Evolutionary conservation across 2,329 filamentous ascomycete genomes (phyloP).

Genomic region (Xenosphaeropsis pyriputrescens): DNA sequence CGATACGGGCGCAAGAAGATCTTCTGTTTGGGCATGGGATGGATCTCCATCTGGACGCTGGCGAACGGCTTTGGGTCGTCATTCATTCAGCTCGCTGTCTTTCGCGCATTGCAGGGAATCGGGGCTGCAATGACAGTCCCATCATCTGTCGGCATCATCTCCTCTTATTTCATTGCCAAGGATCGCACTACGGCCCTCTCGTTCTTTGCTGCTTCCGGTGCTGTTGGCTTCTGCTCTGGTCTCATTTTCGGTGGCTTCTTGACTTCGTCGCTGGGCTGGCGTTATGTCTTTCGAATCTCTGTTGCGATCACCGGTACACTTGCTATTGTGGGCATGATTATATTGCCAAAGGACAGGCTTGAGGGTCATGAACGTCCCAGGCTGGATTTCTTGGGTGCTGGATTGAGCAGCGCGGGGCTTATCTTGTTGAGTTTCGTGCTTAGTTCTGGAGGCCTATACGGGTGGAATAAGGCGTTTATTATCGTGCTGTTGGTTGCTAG

Average conservation of each 20-base stretch:
- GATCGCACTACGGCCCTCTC: slow-evolving; percentile 23
- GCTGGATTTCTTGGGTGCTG: slow-evolving; percentile 25
- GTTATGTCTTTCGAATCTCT: slow-evolving; percentile 23
- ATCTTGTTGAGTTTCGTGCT: slow-evolving; percentile 28
- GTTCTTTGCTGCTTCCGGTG: slow-evolving; percentile 23
- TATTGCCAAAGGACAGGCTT: slow-evolving; percentile 22
- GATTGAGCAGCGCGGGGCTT: slow-evolving; percentile 24
- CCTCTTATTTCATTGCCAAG: slow-evolving; percentile 22
- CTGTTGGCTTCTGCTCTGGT: slow-evolving; percentile 24
- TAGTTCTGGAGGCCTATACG: slow-evolving; percentile 28
- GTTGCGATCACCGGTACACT: slow-evolving; percentile 18
- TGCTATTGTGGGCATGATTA: slow-evolving; percentile 17
- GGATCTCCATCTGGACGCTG: slow-evolving; percentile 20
- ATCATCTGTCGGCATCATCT: slow-evolving; percentile 29
- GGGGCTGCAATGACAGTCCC: slow-evolving; percentile 30
- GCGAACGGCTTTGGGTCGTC: slow-evolving; percentile 23
- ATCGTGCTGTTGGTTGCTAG: slow-evolving; percentile 24
- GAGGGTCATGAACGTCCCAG: slow-evolving; percentile 18
- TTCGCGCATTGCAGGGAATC: slow-evolving; percentile 29
- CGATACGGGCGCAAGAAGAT: slow-evolving; percentile 23
- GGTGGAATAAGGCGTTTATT: slow-evolving; percentile 28
- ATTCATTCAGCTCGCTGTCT: slow-evolving; percentile 25
- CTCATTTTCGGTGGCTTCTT: slow-evolving; percentile 23
- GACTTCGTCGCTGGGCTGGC: slow-evolving; percentile 22
- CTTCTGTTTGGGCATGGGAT: slow-evolving; percentile 21